Conservation (phyloP, 2,329 filamentous ascomycete genomes). For the Fusarium hainanense region DNA sequence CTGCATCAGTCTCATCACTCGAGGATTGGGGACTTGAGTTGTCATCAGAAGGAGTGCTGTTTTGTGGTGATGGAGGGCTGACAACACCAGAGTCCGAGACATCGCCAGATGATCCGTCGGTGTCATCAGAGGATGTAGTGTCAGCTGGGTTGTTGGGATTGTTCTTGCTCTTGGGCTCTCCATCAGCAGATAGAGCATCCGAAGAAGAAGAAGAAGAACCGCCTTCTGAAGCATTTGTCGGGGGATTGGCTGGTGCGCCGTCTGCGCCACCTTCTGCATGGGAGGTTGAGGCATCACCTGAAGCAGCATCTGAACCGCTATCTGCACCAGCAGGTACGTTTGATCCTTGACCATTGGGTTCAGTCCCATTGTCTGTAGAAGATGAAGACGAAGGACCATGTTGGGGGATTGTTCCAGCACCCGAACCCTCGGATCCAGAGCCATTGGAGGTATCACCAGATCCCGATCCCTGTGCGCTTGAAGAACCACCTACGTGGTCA, state of each 20-base stretch:
- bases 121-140: background rate
- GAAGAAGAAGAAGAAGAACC: background rate
- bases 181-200: background rate
- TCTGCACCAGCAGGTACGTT: background rate
- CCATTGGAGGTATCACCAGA: background rate
- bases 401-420: background rate
- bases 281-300: background rate
- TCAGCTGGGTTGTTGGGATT: background rate
- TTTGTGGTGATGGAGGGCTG: background rate
- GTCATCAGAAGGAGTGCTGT: background rate
- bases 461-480: background rate
- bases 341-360: rapidly evolving
- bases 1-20: background rate
- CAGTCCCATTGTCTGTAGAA: background rate
- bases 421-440: background rate
- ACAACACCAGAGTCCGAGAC: background rate
- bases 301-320: background rate
- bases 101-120: background rate
- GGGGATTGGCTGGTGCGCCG: too few species aligned
- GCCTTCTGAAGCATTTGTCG: too few species aligned
- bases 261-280: background rate
- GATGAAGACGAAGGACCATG: background rate
- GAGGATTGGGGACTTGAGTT: background rate
- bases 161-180: too few species aligned
- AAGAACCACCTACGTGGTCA: background rate